These are phyloP conservation scores for Ceratobasidium sp. DNA, from an alignment of 1,284 basidiomycete species.

Conservation along the genomic window DNA sequence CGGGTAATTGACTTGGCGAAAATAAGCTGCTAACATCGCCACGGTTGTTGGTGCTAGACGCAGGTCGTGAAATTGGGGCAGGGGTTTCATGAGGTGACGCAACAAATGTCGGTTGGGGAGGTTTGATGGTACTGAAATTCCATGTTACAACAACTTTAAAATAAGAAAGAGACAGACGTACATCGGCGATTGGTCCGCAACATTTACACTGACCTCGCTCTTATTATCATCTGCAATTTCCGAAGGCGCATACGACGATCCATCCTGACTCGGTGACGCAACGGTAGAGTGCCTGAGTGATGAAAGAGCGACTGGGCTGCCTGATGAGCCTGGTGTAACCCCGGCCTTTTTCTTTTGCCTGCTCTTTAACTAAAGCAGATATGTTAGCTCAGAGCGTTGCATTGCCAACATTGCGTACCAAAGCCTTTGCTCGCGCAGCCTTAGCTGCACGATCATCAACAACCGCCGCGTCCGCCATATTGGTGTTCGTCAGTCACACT, in stretches of 20 bases:
- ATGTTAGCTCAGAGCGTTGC: background rate
- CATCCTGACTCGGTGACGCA: constrained; percentile 38
- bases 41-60: constrained; percentile 8
- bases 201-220: constrained; percentile 28
- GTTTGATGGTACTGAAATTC: background rate
- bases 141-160: background rate
- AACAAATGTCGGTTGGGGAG: constrained; percentile 4
- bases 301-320: constrained; percentile 23
- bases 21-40: constrained; percentile 32
- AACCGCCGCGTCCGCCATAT: constrained; percentile 66
- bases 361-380: constrained; percentile 23
- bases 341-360: constrained; percentile 45
- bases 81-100: constrained; percentile 12
- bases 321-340: constrained; percentile 23
- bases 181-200: background rate
- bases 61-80: background rate
- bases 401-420: constrained; percentile 64
- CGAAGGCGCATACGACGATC: constrained; percentile 37
- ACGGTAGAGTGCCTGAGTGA: constrained; percentile 38
- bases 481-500: background rate
- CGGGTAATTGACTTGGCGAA: constrained; percentile 23
- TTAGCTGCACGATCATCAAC: constrained; percentile 79
- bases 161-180: constrained; percentile 5
- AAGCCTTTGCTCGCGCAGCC: constrained; percentile 81
- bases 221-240: constrained; percentile 37